Conservation (phyloP, 345 rosid genomes). For the Acer campestre region DNA sequence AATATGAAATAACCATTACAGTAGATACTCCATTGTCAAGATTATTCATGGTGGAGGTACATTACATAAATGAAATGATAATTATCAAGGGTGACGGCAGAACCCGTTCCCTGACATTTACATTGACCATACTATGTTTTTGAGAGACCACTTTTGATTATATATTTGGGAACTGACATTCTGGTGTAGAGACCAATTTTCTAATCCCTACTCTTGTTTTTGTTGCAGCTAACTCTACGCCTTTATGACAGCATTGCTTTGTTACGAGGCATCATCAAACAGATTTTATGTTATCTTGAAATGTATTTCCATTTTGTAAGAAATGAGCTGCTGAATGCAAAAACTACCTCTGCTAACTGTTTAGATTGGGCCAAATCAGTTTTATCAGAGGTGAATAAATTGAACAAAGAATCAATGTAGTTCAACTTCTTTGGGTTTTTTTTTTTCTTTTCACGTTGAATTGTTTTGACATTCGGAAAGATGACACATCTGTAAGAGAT, state of each 20-base stretch:
- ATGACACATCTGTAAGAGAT: background rate
- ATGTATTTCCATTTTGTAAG: background rate
- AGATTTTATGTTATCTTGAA: background rate
- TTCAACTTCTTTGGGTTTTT: background rate
- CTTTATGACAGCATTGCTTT: conserved; percentile 30
- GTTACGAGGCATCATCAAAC: background rate
- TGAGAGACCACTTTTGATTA: background rate
- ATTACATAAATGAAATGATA: background rate
- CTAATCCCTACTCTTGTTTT: background rate
- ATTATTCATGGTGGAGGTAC: background rate
- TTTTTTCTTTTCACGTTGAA: background rate
- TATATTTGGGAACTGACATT: background rate
- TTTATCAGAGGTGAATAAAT: background rate
- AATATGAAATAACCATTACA: background rate
- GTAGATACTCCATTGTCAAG: background rate
- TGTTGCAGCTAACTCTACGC: conserved; percentile 32
- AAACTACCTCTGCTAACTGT: background rate
- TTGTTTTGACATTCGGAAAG: background rate
- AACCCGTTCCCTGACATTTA: background rate
- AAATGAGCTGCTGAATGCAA: conserved; percentile 2
- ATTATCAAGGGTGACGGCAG: background rate
- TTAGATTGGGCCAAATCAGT: background rate
- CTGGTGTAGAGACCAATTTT: background rate
- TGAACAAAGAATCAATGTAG: background rate
- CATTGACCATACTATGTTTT: background rate